These are phyloP conservation scores for Exophiala xenobiotica DNA, from an alignment of 2,329 filamentous ascomycete genomes.

Conservation along the genomic window DNA sequence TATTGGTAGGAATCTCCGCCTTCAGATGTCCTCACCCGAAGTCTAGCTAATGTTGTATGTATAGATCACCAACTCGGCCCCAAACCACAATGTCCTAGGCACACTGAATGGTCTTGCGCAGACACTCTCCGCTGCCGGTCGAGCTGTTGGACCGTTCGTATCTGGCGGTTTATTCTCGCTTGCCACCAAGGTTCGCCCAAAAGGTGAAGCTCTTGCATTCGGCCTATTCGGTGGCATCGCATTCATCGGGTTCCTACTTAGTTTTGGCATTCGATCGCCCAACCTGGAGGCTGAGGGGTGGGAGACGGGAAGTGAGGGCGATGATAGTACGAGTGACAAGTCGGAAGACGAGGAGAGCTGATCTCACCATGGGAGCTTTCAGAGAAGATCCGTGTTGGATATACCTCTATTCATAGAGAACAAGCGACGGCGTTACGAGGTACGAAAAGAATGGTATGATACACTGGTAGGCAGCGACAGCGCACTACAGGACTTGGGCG, in stretches of 20 bases:
- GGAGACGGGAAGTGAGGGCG: conserved; percentile 43
- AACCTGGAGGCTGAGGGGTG: conserved; percentile 60
- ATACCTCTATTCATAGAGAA: background rate
- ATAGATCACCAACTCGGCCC: conserved; percentile 89
- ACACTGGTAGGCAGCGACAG: too few relatives aligned
- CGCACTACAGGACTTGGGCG: too few relatives aligned
- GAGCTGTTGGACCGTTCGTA: conserved; percentile 83
- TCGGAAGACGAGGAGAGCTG: conserved; percentile 47
- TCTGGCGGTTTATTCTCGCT: conserved; percentile 84
- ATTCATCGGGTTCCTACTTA: conserved; percentile 75
- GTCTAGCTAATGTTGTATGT: conserved; percentile 4
- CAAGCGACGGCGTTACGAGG: background rate
- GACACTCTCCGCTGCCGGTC: conserved; percentile 84
- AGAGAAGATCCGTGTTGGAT: background rate
- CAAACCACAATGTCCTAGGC: conserved; percentile 79
- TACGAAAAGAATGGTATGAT: background rate
- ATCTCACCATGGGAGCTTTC: background rate
- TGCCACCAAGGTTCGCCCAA: conserved; percentile 68
- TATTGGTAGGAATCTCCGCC: conserved; percentile 62
- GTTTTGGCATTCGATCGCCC: conserved; percentile 70
- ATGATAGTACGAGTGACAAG: conserved; percentile 40
- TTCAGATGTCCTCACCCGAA: background rate
- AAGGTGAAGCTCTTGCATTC: conserved; percentile 83
- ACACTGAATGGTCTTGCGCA: conserved; percentile 92
- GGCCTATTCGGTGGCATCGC: conserved; percentile 82